Percentiles rank a stretch among this genome's conserved stretches.
Conservation (phyloP, 2,329 filamentous ascomycete genomes). For the Dissoconium aciculare region DNA sequence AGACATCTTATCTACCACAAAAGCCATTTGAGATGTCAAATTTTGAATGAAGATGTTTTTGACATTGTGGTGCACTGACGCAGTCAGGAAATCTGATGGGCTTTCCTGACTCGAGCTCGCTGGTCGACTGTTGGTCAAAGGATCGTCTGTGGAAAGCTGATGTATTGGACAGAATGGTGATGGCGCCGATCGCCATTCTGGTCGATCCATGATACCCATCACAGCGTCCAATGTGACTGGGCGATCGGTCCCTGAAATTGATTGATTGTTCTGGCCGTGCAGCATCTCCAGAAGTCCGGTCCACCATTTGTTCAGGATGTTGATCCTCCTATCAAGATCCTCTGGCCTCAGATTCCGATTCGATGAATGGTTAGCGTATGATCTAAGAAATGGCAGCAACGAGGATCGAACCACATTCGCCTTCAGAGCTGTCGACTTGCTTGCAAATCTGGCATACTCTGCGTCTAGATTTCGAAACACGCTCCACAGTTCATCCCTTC, state of each 20-base stretch:
- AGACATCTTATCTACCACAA: conserved; percentile 82
- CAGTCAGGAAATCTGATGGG: conserved; percentile 51
- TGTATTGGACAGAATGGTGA: conserved; percentile 49
- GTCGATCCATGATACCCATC: conserved; percentile 69
- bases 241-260: conserved; percentile 69
- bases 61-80: conserved; percentile 76
- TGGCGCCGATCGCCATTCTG: conserved; percentile 69
- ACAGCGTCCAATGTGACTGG: conserved; percentile 66
- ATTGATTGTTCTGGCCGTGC: conserved; percentile 57
- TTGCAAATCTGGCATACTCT: conserved; percentile 58
- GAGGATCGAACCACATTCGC: conserved; percentile 58
- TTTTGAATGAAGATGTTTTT: conserved; percentile 76
- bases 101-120: conserved; percentile 40
- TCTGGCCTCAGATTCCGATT: conserved; percentile 54
- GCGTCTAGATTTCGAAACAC: conserved; percentile 53
- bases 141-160: conserved; percentile 36
- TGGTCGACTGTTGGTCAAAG: conserved; percentile 35
- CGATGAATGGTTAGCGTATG: conserved; percentile 52
- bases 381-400: conserved; percentile 63
- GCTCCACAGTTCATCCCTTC: conserved; percentile 56
- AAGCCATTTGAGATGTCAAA: conserved; percentile 64
- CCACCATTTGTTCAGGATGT: conserved; percentile 87
- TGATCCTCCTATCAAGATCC: conserved; percentile 65
- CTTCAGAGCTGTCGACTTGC: conserved; percentile 58
- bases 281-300: conserved; percentile 66